Evolutionary conservation across 129 eudicot species (phyloP), one percentile per base, ranked within the genome.

Genomic region (Artemisia tridentata): DNA sequence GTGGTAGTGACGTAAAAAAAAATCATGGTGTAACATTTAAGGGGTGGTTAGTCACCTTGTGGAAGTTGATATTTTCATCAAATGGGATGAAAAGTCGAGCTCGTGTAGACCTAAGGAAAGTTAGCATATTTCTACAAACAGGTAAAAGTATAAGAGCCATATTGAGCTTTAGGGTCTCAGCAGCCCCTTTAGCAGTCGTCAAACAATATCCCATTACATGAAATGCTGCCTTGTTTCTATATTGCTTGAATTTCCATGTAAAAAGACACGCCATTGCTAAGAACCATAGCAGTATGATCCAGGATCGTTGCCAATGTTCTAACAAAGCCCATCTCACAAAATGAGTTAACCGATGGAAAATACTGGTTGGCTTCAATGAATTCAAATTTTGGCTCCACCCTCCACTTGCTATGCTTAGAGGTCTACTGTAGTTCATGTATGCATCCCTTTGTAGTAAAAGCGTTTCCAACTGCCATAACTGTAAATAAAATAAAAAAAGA

Each of bases 381-480:
- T 80, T 84, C 74, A 89, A 57, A 71, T 89, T 90, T 63, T 85
- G 95, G 78, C 95, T 89, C 96, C 96, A 84, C 1, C 95, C 88
- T 11, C 79, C 84, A 75, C 99, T 93, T 2, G 89, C 77, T 61
- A 81, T 72, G 72, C 98, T 92, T 9, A 93, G 69, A 34, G 95
- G 89, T 63, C 91, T 81, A 79, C 97, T 93, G 81, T 87, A 87
- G 85, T 87, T 85, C 96, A 90, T 85, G 86, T 93, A 89, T 8
- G 68, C 79, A 65, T 90, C 97, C 71, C 89, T 82, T 72, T 90
- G 97, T 14, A 93, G 84, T 16, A 93, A 85, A 70, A 93, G 88
- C n/a, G 92, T 72, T 81, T 93, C 99, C 84, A 93, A 69, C 80
- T 93, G 99, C 99, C 99, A 93, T 84, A 93, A 81, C 99, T 93